These are phyloP conservation scores for Ilyonectria mors-panacis DNA, from an alignment of 2,329 filamentous ascomycete genomes.

Conservation along the genomic window DNA sequence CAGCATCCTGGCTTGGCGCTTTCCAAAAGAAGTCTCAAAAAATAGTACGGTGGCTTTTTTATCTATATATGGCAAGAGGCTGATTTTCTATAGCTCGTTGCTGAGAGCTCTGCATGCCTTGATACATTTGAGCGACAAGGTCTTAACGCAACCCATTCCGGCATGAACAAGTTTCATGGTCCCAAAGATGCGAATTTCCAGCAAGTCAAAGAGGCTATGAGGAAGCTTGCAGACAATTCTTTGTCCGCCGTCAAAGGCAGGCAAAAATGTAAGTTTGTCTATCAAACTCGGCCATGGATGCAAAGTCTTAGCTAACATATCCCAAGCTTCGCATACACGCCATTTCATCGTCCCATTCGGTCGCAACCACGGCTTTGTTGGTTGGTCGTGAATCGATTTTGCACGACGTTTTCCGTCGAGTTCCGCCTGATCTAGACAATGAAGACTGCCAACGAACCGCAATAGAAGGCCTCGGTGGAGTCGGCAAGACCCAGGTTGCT, in stretches of 20 bases:
- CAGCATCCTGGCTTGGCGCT: neutral
- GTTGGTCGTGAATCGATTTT: conserved; percentile 38
- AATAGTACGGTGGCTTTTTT: neutral
- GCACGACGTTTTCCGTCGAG: conserved; percentile 16
- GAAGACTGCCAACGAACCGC: conserved; percentile 15
- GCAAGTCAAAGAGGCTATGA: conserved; percentile 1
- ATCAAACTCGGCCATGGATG: too few species aligned
- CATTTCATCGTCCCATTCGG: conserved; percentile 40
- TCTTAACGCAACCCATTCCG: conserved; percentile 11
- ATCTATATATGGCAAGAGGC: too few species aligned
- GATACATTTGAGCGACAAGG: neutral
- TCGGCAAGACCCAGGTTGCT: conserved; percentile 58
- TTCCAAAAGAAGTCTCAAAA: neutral
- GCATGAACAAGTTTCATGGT: conserved; percentile 16
- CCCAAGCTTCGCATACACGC: neutral
- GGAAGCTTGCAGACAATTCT: neutral
- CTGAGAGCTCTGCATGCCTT: conserved; percentile 5
- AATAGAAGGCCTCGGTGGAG: conserved; percentile 52
- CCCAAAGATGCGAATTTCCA: conserved; percentile 4
- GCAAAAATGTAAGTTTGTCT: neutral
- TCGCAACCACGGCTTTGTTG: conserved; percentile 46
- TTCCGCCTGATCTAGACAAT: neutral
- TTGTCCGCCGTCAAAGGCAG: neutral
- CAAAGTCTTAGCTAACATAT: too few species aligned
- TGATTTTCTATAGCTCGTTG: conserved; percentile 1